These are phyloP conservation scores for Colletotrichum tofieldiae DNA, from an alignment of 2,329 filamentous ascomycete genomes.

Conservation along the genomic window DNA sequence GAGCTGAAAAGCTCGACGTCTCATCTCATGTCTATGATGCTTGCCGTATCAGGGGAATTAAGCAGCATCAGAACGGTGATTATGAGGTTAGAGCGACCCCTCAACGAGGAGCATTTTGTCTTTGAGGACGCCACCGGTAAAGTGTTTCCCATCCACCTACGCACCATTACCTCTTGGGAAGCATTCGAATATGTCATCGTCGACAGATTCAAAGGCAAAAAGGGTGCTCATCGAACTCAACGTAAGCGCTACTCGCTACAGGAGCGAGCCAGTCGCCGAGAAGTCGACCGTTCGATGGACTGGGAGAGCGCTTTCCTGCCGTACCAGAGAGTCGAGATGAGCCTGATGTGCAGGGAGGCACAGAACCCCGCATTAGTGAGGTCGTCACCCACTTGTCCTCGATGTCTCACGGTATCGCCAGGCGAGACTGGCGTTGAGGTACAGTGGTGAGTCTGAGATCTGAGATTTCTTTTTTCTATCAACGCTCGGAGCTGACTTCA, in stretches of 20 bases:
- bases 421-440: neutral
- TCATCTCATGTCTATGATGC: neutral
- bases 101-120: neutral
- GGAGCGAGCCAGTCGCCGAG: neutral
- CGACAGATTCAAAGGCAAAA: constrained; percentile 6
- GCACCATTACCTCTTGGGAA: constrained; percentile 20
- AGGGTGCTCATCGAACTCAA: neutral
- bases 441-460: neutral
- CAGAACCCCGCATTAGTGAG: neutral
- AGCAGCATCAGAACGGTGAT: neutral
- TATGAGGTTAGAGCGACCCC: neutral
- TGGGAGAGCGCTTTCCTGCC: neutral
- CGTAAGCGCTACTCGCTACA: constrained; percentile 1
- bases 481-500: neutral
- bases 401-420: neutral
- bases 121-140: constrained; percentile 2
- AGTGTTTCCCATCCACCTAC: neutral
- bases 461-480: no score
- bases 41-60: neutral
- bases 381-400: neutral
- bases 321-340: constrained; percentile 3
- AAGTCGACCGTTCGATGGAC: neutral
- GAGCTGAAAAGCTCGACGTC: neutral
- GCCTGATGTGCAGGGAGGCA: constrained; percentile 1
- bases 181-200: constrained; percentile 6